phyloP scores from a whole-genome alignment of 169 alveolate genomes.

The Cryptosporidium bovis region DNA sequence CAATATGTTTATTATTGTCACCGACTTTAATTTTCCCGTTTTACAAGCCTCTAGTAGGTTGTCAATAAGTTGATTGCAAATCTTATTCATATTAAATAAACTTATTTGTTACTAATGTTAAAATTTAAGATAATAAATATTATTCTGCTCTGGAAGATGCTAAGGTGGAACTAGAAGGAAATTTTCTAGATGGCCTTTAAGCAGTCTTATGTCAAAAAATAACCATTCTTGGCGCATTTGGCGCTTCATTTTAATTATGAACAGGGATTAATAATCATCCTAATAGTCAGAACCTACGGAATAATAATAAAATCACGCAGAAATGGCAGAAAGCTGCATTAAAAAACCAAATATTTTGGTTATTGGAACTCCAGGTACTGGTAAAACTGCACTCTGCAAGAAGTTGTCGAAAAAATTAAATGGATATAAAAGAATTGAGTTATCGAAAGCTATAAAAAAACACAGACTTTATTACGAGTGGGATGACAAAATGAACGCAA shows the following conservation, averaged over 20 bases:
- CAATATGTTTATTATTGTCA: constrained; percentile 7
- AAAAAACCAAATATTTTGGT: constrained; percentile 79
- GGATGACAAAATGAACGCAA: constrained; percentile 82
- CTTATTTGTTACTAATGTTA: background rate
- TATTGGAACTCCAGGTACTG: constrained; percentile 85
- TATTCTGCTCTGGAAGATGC: too few relatives aligned
- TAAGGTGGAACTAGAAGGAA: background rate
- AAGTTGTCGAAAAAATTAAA: constrained; percentile 76
- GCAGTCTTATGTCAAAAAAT: background rate
- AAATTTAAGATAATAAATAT: too few relatives aligned
- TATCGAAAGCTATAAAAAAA: constrained; percentile 78
- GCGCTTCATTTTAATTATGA: background rate
- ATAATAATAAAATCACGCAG: background rate
- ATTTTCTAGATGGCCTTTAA: constrained; percentile 1
- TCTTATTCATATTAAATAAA: background rate
- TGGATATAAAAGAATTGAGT: constrained; percentile 77
- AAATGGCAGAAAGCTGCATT: background rate
- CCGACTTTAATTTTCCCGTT: background rate
- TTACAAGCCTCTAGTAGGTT: background rate
- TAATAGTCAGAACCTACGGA: background rate
- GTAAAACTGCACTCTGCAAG: constrained; percentile 80
- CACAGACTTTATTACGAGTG: constrained; percentile 79
- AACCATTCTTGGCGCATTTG: background rate
- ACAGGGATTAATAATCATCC: background rate
- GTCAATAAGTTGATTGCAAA: background rate